These are phyloP conservation scores for Globisporangium nodosum DNA, from an alignment of 352 stramenopile species.

Conservation along the genomic window DNA sequence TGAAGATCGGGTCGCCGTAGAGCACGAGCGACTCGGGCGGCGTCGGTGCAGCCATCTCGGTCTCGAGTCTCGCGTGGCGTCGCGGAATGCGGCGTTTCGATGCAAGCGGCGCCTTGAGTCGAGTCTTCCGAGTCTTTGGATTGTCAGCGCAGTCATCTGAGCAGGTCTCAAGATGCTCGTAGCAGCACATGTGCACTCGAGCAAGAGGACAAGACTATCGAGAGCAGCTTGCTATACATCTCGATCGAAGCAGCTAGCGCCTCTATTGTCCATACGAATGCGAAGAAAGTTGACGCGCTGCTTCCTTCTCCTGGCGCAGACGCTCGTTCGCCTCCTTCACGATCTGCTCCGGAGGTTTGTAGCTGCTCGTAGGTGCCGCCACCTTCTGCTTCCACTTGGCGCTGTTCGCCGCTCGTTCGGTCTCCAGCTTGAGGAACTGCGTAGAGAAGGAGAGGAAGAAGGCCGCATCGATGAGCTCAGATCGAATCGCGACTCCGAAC, in stretches of 20 bases:
- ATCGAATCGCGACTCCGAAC: background rate
- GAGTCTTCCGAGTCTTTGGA: no score
- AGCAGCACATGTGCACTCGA: no score
- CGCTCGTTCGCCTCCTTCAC: conserved; percentile 41
- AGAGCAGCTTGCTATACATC: no score
- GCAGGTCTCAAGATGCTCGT: no score
- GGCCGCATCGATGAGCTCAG: background rate
- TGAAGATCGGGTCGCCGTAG: conserved; percentile 89
- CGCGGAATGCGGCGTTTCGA: background rate
- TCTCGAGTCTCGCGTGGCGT: background rate
- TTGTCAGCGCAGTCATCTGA: no score
- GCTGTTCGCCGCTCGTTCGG: conserved; percentile 31
- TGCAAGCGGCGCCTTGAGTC: no score
- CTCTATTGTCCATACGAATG: background rate
- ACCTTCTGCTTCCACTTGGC: conserved; percentile 47
- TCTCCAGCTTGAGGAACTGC: conserved; percentile 30
- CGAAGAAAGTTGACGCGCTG: conserved; percentile 8
- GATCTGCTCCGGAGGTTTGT: conserved; percentile 56
- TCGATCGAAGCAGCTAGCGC: no score
- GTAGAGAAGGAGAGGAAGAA: background rate
- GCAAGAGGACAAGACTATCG: no score
- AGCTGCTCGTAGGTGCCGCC: conserved; percentile 18
- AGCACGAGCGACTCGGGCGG: conserved; percentile 87
- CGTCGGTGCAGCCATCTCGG: conserved; percentile 45
- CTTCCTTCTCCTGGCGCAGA: conserved; percentile 43